A percentile compares a stretch with the other conserved stretches of the same genome.
These are phyloP conservation scores for Colletotrichum destructivum DNA, from an alignment of 2,329 filamentous ascomycete genomes.

Conservation along the genomic window DNA sequence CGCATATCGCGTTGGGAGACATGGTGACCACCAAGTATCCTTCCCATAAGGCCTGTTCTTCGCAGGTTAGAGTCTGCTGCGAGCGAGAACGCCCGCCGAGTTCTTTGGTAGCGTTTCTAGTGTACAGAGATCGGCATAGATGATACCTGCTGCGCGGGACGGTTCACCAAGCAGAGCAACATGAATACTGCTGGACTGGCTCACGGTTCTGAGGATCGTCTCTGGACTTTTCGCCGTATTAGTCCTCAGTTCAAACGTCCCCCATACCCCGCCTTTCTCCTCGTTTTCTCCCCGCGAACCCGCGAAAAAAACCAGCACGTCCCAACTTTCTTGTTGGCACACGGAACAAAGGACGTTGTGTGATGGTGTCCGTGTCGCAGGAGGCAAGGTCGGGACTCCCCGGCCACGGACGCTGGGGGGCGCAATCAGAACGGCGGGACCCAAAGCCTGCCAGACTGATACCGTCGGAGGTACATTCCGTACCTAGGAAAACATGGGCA, in stretches of 20 bases:
- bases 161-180: background rate
- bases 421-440: slow-evolving; percentile 25
- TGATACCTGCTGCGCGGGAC: slow-evolving; percentile 1
- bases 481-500: background rate
- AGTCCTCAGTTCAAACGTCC: background rate
- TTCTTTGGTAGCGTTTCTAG: background rate
- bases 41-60: background rate
- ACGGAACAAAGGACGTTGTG: slow-evolving; percentile 17
- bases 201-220: background rate
- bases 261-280: background rate
- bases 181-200: background rate
- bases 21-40: background rate
- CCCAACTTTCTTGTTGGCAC: slow-evolving; percentile 1
- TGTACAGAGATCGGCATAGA: slow-evolving; percentile 9
- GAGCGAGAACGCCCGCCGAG: background rate
- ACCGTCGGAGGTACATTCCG: slow-evolving; percentile 17
- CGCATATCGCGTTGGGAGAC: slow-evolving; percentile 4
- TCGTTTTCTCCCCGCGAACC: background rate
- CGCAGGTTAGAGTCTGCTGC: background rate
- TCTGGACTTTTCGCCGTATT: background rate
- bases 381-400: slow-evolving; percentile 14
- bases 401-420: background rate
- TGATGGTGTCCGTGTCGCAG: background rate
- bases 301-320: background rate
- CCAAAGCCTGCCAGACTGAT: slow-evolving; percentile 11